Base-by-base conservation (phyloP, 169 alveolate species). In the Cryptosporidium baileyi region DNA sequence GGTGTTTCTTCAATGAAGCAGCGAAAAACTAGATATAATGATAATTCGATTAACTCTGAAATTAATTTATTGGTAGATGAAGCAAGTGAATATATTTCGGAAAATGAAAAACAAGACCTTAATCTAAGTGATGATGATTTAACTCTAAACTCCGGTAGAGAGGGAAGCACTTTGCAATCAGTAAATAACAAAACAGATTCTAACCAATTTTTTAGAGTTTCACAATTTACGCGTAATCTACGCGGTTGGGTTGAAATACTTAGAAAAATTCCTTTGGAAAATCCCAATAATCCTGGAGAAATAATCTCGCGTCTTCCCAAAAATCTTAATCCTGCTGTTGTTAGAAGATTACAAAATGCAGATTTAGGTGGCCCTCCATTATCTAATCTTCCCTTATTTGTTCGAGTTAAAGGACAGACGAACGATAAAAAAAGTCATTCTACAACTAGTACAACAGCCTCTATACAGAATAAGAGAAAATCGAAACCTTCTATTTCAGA, bases 191-290 rank as follows among this genome's bases (percentile, higher is more conserved):
- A 57, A 9, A 24, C 41, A 30, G 67, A 74, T 24, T 54, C 47
- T 3, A 51, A 22, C 41, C 85, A 38, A 52, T 74, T 74, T 36
- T 74, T 74, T 54, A 74, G 85, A 57, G 85, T 74, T 74, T 51
- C 74, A 57, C 92, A 88, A 5, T 89, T 89, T 45, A 82, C 88
- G n/a, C 90, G 90, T 19, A 82, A 82, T 54, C 74, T 89, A 60
- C 88, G 88, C 30, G 89, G 88, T 41, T 89, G 92, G 92, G 80
- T 89, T 28, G 85, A 79, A 19, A 49, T 89, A 38, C 59, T 89
- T 30, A 81, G 49, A 28, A 81, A 28, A 61, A 57, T 67, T 7
- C 67, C 63, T 7, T 51, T 74, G 3, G 34, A 74, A 26, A 74
- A 40, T 34, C 85, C 85, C 24, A 57, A 34, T 32, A 59, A 5